phyloP scores from a whole-genome alignment of 352 stramenopile genomes.

The Thalassiosira gravida region DNA sequence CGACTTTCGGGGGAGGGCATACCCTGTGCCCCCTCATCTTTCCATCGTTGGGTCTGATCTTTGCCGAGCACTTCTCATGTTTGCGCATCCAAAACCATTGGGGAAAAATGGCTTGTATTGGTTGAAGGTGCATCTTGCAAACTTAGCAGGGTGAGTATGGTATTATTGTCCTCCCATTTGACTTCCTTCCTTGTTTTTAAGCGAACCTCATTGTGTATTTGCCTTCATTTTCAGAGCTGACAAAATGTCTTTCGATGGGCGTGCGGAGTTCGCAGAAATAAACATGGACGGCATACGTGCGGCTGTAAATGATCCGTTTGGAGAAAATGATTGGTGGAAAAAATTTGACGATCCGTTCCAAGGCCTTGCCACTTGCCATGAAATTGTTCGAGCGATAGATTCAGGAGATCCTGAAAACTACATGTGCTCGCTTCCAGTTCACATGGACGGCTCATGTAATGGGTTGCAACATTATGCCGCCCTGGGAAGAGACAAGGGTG shows the following conservation, averaged over 20 bases:
- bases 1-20: constrained; percentile 97
- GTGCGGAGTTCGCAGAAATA: constrained; percentile 92
- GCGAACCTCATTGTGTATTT: constrained; percentile 16
- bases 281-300: constrained; percentile 93
- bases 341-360: constrained; percentile 97
- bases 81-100: constrained; percentile 93
- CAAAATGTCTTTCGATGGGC: constrained; percentile 96
- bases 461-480: constrained; percentile 99
- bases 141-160: constrained; percentile 84
- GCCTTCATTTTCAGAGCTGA: constrained; percentile 62
- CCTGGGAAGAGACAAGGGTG: constrained; percentile 92
- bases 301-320: constrained; percentile 89
- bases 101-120: constrained; percentile 94
- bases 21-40: constrained; percentile 97
- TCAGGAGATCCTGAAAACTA: constrained; percentile 93
- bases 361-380: constrained; percentile 95
- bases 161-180: neutral
- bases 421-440: constrained; percentile 94
- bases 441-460: constrained; percentile 98
- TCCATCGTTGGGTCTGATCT: constrained; percentile 98
- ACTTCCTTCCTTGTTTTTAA: neutral
- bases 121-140: constrained; percentile 97
- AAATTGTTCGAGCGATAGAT: constrained; percentile 93
- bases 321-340: constrained; percentile 92
- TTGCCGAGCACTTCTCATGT: constrained; percentile 94